These are phyloP conservation scores for Artemisia argyi DNA, from an alignment of 129 eudicot species.

Conservation along the genomic window DNA sequence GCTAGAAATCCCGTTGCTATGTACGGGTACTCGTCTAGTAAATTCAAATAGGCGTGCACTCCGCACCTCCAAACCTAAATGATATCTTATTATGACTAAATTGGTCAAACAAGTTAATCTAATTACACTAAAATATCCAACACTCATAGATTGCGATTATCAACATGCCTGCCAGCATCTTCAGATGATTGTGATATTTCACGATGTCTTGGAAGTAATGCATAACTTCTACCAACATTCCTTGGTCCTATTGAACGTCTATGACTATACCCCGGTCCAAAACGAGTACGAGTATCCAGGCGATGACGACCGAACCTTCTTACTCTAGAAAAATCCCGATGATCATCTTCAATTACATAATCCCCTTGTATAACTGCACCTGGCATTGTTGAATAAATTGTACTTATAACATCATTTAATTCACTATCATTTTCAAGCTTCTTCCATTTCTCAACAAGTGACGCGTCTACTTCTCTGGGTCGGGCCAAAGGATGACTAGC, in stretches of 20 bases:
- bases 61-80: too few relatives aligned
- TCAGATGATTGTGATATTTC: neutral
- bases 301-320: conserved; percentile 21
- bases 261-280: conserved; percentile 23
- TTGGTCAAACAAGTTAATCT: too few relatives aligned
- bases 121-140: too few relatives aligned
- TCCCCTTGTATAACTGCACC: conserved; percentile 58
- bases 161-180: conserved; percentile 28
- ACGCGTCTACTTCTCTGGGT: conserved; percentile 61
- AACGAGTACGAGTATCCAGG: conserved; percentile 28
- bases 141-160: neutral
- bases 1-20: too few relatives aligned
- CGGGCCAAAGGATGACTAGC: conserved; percentile 48
- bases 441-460: conserved; percentile 66
- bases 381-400: conserved; percentile 53
- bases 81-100: too few relatives aligned
- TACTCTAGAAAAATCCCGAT: conserved; percentile 26
- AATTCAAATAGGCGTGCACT: too few relatives aligned
- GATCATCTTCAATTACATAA: conserved; percentile 49
- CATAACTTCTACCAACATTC: too few relatives aligned
- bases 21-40: too few relatives aligned
- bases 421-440: too few relatives aligned
- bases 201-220: too few relatives aligned
- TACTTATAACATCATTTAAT: conserved; percentile 53
- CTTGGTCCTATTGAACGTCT: neutral